These are phyloP conservation scores for Backusella australiensis DNA, from an alignment of 192 early-diverging fungal genomes.

Conservation along the genomic window DNA sequence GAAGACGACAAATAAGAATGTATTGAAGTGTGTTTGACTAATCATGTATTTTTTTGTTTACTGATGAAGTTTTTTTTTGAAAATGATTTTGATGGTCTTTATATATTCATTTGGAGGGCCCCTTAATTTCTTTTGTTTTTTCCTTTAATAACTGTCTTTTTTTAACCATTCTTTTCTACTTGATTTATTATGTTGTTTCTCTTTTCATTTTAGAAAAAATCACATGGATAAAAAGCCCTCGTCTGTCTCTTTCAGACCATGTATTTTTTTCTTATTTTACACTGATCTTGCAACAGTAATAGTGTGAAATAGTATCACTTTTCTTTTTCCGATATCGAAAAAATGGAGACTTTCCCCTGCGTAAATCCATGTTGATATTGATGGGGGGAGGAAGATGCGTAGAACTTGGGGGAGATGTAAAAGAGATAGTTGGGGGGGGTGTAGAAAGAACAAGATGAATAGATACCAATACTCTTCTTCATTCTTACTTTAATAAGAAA, in stretches of 20 bases:
- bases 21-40: neutral
- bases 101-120: neutral
- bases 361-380: neutral
- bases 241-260: neutral
- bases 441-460: neutral
- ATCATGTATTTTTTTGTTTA: neutral
- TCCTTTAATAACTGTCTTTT: neutral
- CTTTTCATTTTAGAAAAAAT: neutral
- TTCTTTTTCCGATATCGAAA: neutral
- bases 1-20: neutral
- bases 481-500: neutral
- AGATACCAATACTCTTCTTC: neutral
- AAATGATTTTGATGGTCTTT: neutral
- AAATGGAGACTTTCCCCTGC: neutral
- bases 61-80: neutral
- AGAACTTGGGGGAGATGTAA: neutral
- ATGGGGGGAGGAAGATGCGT: neutral
- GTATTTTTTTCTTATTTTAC: neutral
- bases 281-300: neutral
- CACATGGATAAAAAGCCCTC: neutral
- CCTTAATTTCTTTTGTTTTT: neutral
- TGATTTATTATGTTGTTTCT: neutral
- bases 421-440: too few relatives aligned
- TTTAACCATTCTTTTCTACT: neutral
- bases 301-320: neutral